Evolutionary conservation across 768 basidiomycete species (phyloP), one percentile per base, ranked within the genome.

Genomic region (Coprinopsis sp.): DNA sequence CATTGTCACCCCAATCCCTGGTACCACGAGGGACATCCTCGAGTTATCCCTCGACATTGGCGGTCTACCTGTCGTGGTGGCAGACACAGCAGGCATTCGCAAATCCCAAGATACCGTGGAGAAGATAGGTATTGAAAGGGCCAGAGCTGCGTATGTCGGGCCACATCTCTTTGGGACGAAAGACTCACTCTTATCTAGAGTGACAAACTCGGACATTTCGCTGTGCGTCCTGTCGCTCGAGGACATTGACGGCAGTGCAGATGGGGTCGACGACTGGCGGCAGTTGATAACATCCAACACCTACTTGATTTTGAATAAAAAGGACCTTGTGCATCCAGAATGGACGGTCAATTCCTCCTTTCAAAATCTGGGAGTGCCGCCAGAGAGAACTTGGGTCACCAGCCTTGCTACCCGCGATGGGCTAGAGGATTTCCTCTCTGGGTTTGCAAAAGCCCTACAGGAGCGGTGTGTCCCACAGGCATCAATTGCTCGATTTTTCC

Each of bases 1-100:
- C 0, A 94, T 96, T 45, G 90, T 93, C 12, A 92, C 92, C 0
- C 74, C 84, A 3, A 72, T 91, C 16, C 87, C 92, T 0, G 92
- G 92, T 0, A 96, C 92, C 2, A 96, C 92, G 4, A 75, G 93
- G 21, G 93, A 95, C 56, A 77, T 94, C 7, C 72, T 96, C 2
- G 86, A 89, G 54, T 69, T 93, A 14, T 84, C 89, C 0, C 74
- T 96, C 1, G 90, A 96, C 60, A 83, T 94, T n/a, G 87, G 81
- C 8, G 92, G 92, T 0, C 66, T 91, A 25, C 91, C 91, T 0
- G 76, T 94, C 4, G 71, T 86, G 21, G 72, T 92, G 11, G 77
- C 83, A 1, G 93, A 96, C 59, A 95, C 93, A 0, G 93, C 92
- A 2, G 93, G 92, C 1, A 64, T 95, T 11, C 73, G 92, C 23